Percentiles rank a stretch among this genome's conserved stretches.
These are phyloP conservation scores for Eragrostis curvula DNA, from an alignment of 176 grass and related monocot species.

Conservation along the genomic window DNA sequence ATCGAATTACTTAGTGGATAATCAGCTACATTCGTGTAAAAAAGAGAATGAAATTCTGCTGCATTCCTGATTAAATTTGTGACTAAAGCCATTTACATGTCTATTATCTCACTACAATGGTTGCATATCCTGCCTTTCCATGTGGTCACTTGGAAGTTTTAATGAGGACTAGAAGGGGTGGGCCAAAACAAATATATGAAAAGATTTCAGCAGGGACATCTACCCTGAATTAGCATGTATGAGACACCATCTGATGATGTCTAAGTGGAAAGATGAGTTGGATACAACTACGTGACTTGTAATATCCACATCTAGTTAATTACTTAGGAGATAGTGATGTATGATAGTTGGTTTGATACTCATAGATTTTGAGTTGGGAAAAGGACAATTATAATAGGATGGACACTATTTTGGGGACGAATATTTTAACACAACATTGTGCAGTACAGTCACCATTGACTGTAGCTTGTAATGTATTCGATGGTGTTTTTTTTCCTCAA, in stretches of 20 bases:
- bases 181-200: constrained; percentile 3
- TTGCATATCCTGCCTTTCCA: background rate
- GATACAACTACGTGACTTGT: constrained; percentile 5
- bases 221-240: constrained; percentile 6
- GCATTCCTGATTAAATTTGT: constrained; percentile 1
- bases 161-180: background rate
- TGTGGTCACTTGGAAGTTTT: background rate
- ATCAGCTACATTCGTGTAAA: background rate
- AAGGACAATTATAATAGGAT: background rate
- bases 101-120: background rate
- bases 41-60: background rate
- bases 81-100: constrained; percentile 6
- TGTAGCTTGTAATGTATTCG: constrained; percentile 7
- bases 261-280: constrained; percentile 4
- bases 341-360: constrained; percentile 20
- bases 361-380: constrained; percentile 20
- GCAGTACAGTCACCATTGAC: too few species aligned
- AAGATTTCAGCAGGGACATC: background rate
- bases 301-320: background rate
- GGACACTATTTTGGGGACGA: constrained; percentile 2
- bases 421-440: background rate
- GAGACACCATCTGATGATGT: background rate
- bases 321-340: background rate
- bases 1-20: background rate
- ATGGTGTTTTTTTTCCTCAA: background rate